A percentile compares a stretch with the other conserved stretches of the same genome.
These are phyloP conservation scores for Toxoplasma gondii DNA, from an alignment of 169 alveolate genomes.

Conservation along the genomic window DNA sequence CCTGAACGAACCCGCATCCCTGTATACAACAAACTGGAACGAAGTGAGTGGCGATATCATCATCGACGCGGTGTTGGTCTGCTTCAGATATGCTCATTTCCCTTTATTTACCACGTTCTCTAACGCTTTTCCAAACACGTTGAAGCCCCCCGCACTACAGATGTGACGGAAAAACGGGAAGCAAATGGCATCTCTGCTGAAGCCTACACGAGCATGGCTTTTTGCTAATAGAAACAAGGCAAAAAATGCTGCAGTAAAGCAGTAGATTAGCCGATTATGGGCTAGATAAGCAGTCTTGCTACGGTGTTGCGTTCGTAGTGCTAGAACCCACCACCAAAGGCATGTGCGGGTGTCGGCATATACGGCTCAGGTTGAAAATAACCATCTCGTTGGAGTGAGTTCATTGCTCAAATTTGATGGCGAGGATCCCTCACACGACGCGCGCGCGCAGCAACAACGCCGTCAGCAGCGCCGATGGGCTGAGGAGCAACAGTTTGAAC, in stretches of 20 bases:
- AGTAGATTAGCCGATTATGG: background rate
- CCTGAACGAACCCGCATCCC: background rate
- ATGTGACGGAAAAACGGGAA: no score
- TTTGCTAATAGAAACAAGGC: background rate
- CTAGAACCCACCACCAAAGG: no score
- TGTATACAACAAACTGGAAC: background rate
- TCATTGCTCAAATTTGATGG: constrained; percentile 3
- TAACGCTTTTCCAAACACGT: no score
- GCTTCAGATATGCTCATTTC: no score
- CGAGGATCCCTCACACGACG: background rate
- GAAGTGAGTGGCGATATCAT: background rate
- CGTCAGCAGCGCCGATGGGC: constrained; percentile 35
- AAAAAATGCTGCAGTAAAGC: background rate
- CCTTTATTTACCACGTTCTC: no score
- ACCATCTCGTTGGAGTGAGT: background rate
- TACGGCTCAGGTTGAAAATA: background rate
- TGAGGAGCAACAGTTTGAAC: constrained; percentile 23
- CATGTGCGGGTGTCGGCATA: background rate
- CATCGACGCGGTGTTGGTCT: no score
- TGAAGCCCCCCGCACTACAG: no score
- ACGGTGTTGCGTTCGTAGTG: background rate
- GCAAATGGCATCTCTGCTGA: no score
- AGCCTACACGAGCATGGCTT: no score
- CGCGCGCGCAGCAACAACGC: background rate
- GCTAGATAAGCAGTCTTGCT: background rate